These are phyloP conservation scores for Candida nonsorbophila DNA, from an alignment of 805 yeast genomes.

Conservation along the genomic window DNA sequence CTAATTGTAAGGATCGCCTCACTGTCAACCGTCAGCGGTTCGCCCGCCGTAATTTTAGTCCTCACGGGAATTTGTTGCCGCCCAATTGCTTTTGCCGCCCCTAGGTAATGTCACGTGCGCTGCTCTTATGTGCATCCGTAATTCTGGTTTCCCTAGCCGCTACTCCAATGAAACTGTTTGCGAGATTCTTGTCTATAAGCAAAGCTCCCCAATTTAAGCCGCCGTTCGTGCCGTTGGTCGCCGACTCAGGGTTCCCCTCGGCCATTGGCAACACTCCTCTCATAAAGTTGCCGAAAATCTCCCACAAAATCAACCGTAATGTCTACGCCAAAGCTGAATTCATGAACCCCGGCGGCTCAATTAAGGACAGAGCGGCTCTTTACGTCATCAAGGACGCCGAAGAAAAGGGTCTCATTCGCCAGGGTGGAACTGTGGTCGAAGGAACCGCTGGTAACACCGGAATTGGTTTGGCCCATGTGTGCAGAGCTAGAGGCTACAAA, in stretches of 20 bases:
- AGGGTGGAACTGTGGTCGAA: constrained; percentile 87
- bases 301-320: constrained; percentile 24
- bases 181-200: constrained; percentile 12
- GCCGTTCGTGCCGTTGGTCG: constrained; percentile 60
- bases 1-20: too few relatives aligned
- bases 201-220: constrained; percentile 17
- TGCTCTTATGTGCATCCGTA: constrained; percentile 2
- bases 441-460: constrained; percentile 98
- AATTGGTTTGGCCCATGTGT: constrained; percentile 77
- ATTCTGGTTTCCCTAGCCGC: too few relatives aligned
- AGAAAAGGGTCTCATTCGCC: constrained; percentile 49
- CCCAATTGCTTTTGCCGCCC: too few relatives aligned
- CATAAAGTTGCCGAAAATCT: constrained; percentile 30
- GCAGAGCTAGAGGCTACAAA: constrained; percentile 77
- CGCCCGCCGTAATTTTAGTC: too few relatives aligned
- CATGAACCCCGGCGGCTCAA: constrained; percentile 92
- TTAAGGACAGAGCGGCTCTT: constrained; percentile 86
- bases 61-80: too few relatives aligned
- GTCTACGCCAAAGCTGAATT: constrained; percentile 87
- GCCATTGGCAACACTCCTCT: constrained; percentile 95
- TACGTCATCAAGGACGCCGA: constrained; percentile 79
- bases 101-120: too few relatives aligned
- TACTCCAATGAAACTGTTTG: too few relatives aligned
- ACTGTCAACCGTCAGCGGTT: too few relatives aligned
- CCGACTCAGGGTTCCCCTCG: constrained; percentile 65